A percentile compares a stretch with the other conserved stretches of the same genome.
Evolutionary conservation across 805 yeast genomes (phyloP).

Genomic region (Barnettozyma botsteinii): DNA sequence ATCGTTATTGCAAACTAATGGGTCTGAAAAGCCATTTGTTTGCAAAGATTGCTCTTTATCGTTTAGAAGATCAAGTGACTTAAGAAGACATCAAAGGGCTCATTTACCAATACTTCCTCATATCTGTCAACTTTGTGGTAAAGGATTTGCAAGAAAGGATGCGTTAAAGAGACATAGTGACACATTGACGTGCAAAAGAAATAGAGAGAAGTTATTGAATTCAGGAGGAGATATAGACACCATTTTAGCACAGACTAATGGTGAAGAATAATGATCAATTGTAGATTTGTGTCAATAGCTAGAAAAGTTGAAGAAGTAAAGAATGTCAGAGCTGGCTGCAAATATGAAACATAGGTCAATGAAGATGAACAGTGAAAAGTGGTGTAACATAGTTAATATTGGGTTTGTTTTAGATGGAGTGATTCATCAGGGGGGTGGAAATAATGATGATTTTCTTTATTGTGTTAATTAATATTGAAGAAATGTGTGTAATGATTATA

Average conservation of each 20-base stretch:
- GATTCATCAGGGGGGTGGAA: too few relatives aligned
- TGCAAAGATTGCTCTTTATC: slow-evolving; percentile 58
- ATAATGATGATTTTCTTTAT: too few relatives aligned
- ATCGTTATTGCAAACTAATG: slow-evolving; percentile 1
- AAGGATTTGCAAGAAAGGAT: slow-evolving; percentile 80
- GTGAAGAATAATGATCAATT: slow-evolving; percentile 2
- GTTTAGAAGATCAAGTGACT: slow-evolving; percentile 62
- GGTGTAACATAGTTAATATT: too few relatives aligned
- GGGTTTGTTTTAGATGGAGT: too few relatives aligned
- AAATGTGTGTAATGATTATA: too few relatives aligned
- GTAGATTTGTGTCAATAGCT: not conserved
- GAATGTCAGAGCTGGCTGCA: too few relatives aligned
- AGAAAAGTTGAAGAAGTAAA: not conserved
- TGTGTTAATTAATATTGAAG: too few relatives aligned
- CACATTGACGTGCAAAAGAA: slow-evolving; percentile 69
- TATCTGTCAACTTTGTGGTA: slow-evolving; percentile 69
- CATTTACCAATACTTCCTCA: slow-evolving; percentile 69
- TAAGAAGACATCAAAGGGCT: slow-evolving; percentile 70
- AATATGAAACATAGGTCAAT: too few relatives aligned
- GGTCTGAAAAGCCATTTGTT: slow-evolving; percentile 38
- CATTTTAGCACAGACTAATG: slow-evolving; percentile 24
- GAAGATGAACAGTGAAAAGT: too few relatives aligned
- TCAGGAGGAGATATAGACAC: slow-evolving; percentile 33
- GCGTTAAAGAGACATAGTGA: slow-evolving; percentile 73
- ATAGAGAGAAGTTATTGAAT: slow-evolving; percentile 47